Evolutionary conservation across 805 yeast genomes (phyloP).

Genomic region (Yarrowia divulgata): DNA sequence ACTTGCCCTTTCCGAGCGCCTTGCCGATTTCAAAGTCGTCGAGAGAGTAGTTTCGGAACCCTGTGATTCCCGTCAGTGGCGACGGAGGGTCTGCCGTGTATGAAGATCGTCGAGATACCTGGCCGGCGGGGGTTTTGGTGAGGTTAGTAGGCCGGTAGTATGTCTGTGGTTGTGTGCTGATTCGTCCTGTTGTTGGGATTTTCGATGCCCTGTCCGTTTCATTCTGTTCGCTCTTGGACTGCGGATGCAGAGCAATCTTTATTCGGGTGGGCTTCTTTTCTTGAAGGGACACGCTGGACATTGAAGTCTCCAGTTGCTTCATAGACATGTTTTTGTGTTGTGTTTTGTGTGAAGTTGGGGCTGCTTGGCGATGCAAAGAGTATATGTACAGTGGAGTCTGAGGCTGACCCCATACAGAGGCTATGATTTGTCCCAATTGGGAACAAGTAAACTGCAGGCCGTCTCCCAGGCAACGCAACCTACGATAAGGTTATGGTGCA

Average conservation of each 20-base stretch:
- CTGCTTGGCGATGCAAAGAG: background rate
- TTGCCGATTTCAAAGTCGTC: constrained; percentile 86
- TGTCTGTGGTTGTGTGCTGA: constrained; percentile 28
- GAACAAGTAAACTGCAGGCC: constrained; percentile 3
- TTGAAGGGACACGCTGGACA: constrained; percentile 44
- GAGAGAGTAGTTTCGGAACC: constrained; percentile 52
- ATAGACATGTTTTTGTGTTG: constrained; percentile 40
- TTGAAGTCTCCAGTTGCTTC: constrained; percentile 43
- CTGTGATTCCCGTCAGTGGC: constrained; percentile 44
- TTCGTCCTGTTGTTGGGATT: constrained; percentile 2
- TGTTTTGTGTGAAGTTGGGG: background rate
- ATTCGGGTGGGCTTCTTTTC: constrained; percentile 41
- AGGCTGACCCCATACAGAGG: background rate
- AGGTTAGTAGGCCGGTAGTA: constrained; percentile 27
- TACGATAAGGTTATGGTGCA: constrained; percentile 8
- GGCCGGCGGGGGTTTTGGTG: constrained; percentile 22
- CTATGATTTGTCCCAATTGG: constrained; percentile 16
- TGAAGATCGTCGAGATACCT: constrained; percentile 3
- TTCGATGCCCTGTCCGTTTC: constrained; percentile 17
- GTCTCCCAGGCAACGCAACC: constrained; percentile 11
- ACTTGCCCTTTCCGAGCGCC: constrained; percentile 89
- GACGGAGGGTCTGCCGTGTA: constrained; percentile 19
- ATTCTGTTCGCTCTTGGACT: constrained; percentile 34
- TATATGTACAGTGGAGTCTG: constrained; percentile 19
- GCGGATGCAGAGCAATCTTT: constrained; percentile 38